Conservation (phyloP, 345 rosid species). For the Alliaria petiolata region DNA sequence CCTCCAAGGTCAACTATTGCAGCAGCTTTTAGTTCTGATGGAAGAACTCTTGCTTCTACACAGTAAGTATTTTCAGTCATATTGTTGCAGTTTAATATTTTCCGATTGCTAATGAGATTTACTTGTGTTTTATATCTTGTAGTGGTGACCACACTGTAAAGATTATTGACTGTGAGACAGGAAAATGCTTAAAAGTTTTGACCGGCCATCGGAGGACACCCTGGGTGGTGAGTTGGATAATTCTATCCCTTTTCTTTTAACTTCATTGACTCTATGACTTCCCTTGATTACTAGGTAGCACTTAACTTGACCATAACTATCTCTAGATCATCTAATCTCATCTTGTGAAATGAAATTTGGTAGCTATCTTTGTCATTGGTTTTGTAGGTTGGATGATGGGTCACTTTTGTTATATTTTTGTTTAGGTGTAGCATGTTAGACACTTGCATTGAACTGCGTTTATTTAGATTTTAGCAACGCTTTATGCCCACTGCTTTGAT, state of each 20-base stretch:
- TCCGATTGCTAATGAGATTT: slow-evolving; percentile 15
- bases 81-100: background rate
- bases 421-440: slow-evolving; percentile 7
- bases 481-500: background rate
- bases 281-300: slow-evolving; percentile 6
- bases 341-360: background rate
- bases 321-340: background rate
- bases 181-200: slow-evolving; percentile 88
- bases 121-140: slow-evolving; percentile 19
- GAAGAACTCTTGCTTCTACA: slow-evolving; percentile 83
- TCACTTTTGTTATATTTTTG: slow-evolving; percentile 4
- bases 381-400: slow-evolving; percentile 1
- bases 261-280: slow-evolving; percentile 9
- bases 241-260: background rate
- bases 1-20: slow-evolving; percentile 99
- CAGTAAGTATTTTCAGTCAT: slow-evolving; percentile 47
- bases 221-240: slow-evolving; percentile 82
- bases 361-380: slow-evolving; percentile 2
- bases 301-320: background rate
- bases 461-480: background rate
- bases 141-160: slow-evolving; percentile 98
- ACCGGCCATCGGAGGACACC: slow-evolving; percentile 96
- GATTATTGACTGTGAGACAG: slow-evolving; percentile 85
- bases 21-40: slow-evolving; percentile 95
- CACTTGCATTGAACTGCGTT: background rate